Evolutionary conservation across 1,139 yeast genomes (phyloP).

Genomic region (Hyphopichia khmerensis): DNA sequence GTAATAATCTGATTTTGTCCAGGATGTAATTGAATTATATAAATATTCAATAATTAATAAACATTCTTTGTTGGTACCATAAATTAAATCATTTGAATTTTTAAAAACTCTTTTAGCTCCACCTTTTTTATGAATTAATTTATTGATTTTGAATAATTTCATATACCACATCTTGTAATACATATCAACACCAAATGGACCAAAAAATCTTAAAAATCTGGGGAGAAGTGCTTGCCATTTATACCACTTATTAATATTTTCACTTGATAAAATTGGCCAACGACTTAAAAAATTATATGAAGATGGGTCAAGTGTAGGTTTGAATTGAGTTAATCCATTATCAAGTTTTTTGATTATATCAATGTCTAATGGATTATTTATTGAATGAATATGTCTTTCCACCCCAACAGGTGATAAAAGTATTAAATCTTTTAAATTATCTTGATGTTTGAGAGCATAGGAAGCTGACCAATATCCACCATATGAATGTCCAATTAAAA

Average conservation of each 20-base stretch:
- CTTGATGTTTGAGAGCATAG: slow-evolving; percentile 46
- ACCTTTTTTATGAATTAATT: slow-evolving; percentile 33
- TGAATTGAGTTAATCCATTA: slow-evolving; percentile 7
- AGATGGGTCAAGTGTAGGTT: slow-evolving; percentile 40
- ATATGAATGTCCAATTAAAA: slow-evolving; percentile 44
- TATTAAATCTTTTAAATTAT: slow-evolving; percentile 60
- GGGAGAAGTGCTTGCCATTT: slow-evolving; percentile 43
- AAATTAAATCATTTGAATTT: slow-evolving; percentile 29
- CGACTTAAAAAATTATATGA: slow-evolving; percentile 42
- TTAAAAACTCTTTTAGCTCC: slow-evolving; percentile 27
- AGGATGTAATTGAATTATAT: slow-evolving; percentile 58
- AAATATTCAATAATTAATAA: slow-evolving; percentile 53
- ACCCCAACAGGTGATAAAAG: slow-evolving; percentile 91
- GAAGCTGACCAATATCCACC: slow-evolving; percentile 51
- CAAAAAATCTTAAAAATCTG: slow-evolving; percentile 40
- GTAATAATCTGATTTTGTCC: slow-evolving; percentile 66
- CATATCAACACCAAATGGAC: slow-evolving; percentile 51
- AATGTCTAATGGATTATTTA: slow-evolving; percentile 40
- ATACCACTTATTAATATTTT: slow-evolving; percentile 40
- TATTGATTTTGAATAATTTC: slow-evolving; percentile 45
- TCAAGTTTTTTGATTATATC: slow-evolving; percentile 5
- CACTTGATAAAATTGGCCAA: slow-evolving; percentile 37
- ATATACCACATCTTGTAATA: slow-evolving; percentile 48
- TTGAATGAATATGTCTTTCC: slow-evolving; percentile 66
- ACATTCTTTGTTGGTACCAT: slow-evolving; percentile 46